These are phyloP conservation scores for Eutrema heterophyllum DNA, from an alignment of 345 rosid genomes.

Conservation along the genomic window DNA sequence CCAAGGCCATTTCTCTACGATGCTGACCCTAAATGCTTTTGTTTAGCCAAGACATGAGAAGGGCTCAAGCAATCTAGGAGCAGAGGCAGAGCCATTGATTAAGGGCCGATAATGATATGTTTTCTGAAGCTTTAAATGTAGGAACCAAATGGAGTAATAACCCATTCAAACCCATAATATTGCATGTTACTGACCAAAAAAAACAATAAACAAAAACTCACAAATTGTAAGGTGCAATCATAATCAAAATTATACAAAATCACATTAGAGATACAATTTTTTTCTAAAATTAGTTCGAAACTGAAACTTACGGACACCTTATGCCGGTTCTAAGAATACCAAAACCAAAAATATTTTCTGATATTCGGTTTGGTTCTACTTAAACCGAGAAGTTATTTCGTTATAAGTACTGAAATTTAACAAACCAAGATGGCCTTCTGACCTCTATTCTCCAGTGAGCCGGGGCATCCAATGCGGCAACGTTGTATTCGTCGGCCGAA, in stretches of 20 bases:
- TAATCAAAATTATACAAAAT: slow-evolving; percentile 1
- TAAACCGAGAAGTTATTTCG: slow-evolving; percentile 5
- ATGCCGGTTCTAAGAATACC: neutral
- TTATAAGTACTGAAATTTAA: neutral
- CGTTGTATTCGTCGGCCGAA: neutral
- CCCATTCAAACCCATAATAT: too few relatives aligned
- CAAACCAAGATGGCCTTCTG: neutral
- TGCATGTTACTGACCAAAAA: too few relatives aligned
- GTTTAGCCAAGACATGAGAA: too few relatives aligned
- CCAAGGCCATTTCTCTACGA: too few relatives aligned
- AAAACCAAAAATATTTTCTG: neutral
- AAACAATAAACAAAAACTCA: too few relatives aligned
- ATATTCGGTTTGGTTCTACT: slow-evolving; percentile 2
- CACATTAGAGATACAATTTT: neutral
- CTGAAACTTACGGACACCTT: neutral
- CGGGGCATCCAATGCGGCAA: slow-evolving; percentile 32
- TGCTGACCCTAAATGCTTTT: too few relatives aligned
- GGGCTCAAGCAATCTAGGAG: too few relatives aligned
- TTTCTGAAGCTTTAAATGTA: too few relatives aligned
- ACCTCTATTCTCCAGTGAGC: slow-evolving; percentile 2
- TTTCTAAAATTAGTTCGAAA: neutral
- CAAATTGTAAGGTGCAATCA: neutral
- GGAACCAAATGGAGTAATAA: too few relatives aligned
- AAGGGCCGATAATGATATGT: too few relatives aligned
- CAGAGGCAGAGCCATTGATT: too few relatives aligned